phyloP scores from a whole-genome alignment of 257 asterid species.

The Plantago ovata region DNA sequence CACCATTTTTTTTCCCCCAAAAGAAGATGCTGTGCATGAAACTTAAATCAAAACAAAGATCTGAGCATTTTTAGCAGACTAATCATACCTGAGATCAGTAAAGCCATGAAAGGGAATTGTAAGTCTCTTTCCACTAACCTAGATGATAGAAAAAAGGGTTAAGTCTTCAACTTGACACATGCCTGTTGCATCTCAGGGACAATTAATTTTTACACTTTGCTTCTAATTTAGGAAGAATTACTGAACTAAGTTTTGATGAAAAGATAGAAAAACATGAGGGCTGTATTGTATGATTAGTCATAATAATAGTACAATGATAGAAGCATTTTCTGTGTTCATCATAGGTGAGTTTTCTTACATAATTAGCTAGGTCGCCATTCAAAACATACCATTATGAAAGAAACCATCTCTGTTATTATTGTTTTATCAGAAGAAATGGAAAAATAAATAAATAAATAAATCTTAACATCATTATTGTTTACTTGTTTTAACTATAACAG shows the following conservation, averaged over 20 bases:
- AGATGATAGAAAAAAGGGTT: slow-evolving; percentile 25
- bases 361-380: neutral
- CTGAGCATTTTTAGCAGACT: slow-evolving; percentile 11
- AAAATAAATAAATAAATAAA: too few species aligned
- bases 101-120: slow-evolving; percentile 83
- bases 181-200: slow-evolving; percentile 12
- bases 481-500: too few species aligned
- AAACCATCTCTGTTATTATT: neutral
- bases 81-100: slow-evolving; percentile 89
- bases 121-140: slow-evolving; percentile 79
- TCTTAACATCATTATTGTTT: too few species aligned
- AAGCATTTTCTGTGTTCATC: neutral
- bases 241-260: neutral
- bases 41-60: slow-evolving; percentile 6
- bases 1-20: slow-evolving; percentile 3
- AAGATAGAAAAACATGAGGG: neutral
- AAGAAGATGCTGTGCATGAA: slow-evolving; percentile 7
- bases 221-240: slow-evolving; percentile 11
- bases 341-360: neutral
- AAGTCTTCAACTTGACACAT: slow-evolving; percentile 21
- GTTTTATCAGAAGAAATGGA: neutral
- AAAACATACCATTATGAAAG: slow-evolving; percentile 10
- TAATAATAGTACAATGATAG: too few species aligned
- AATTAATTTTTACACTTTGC: slow-evolving; percentile 12
- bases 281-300: too few species aligned